Conservation (phyloP, 768 basidiomycete genomes). For the Russula emetica region DNA sequence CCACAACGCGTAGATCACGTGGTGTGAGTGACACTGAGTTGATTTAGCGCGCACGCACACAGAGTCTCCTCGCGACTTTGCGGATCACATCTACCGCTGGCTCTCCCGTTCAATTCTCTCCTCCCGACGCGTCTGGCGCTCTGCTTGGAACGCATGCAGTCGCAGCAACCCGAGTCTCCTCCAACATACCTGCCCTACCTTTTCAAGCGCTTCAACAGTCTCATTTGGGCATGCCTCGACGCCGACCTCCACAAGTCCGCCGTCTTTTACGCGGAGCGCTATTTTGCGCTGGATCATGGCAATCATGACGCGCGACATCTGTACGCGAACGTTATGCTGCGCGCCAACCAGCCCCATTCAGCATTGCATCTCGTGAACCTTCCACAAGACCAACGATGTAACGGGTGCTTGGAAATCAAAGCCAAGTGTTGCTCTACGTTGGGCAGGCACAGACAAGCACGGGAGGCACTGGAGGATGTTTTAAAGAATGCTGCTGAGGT, state of each 20-base stretch:
- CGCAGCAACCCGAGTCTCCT: constrained; percentile 47
- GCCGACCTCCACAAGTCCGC: constrained; percentile 73
- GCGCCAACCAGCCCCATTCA: constrained; percentile 66
- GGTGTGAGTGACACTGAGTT: constrained; percentile 6
- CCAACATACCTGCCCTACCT: constrained; percentile 52
- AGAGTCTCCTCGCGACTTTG: background rate
- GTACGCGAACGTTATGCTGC: constrained; percentile 73
- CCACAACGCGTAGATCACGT: constrained; percentile 21
- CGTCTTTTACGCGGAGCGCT: constrained; percentile 85
- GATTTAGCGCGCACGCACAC: constrained; percentile 6
- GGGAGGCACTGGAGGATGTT: constrained; percentile 63
- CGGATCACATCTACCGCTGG: too few species aligned
- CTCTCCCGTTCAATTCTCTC: constrained; percentile 20
- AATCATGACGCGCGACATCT: constrained; percentile 83
- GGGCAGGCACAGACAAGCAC: constrained; percentile 72
- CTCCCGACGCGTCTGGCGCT: constrained; percentile 19
- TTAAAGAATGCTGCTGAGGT: constrained; percentile 49
- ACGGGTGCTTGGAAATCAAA: constrained; percentile 75
- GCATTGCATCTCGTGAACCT: constrained; percentile 67
- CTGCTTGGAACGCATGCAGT: constrained; percentile 26
- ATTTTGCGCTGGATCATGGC: constrained; percentile 61
- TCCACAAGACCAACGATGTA: constrained; percentile 56
- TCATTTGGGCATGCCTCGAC: constrained; percentile 84
- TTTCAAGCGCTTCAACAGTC: constrained; percentile 61
- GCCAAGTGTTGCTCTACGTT: constrained; percentile 68